phyloP scores from a whole-genome alignment of 2,329 filamentous ascomycete genomes.

The Botrytis fabae region DNA sequence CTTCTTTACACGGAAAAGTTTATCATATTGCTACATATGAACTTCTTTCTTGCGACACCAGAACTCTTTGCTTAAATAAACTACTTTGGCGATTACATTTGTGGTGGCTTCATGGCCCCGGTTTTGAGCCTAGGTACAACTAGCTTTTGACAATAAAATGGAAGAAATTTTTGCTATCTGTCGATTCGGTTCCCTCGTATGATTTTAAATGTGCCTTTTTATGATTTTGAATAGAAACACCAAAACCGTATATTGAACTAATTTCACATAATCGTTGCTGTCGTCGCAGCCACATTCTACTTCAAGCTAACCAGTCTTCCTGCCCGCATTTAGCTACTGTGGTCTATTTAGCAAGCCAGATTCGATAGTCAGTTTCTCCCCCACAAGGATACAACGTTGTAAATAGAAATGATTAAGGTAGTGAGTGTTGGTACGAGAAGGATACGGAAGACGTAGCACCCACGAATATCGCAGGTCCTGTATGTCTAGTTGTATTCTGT shows the following conservation, averaged over 20 bases:
- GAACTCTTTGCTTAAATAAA: slow-evolving; percentile 13
- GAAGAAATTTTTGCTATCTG: slow-evolving; percentile 12
- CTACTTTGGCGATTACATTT: slow-evolving; percentile 10
- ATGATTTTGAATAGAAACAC: not conserved
- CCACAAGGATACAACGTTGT: too few relatives aligned
- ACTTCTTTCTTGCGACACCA: slow-evolving; percentile 8
- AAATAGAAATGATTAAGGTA: too few relatives aligned
- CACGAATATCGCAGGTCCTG: too few relatives aligned
- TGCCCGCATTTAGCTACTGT: not conserved
- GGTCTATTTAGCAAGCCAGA: too few relatives aligned
- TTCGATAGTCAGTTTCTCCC: too few relatives aligned
- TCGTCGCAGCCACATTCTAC: not conserved
- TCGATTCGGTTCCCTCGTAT: not conserved
- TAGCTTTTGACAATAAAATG: slow-evolving; percentile 20
- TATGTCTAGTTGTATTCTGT: too few relatives aligned
- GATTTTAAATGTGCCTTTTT: not conserved
- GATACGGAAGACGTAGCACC: too few relatives aligned
- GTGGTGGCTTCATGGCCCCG: slow-evolving; percentile 23
- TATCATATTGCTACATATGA: slow-evolving; percentile 13
- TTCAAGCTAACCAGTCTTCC: not conserved
- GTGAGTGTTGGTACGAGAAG: too few relatives aligned
- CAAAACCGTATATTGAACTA: not conserved
- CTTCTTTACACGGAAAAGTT: slow-evolving; percentile 2
- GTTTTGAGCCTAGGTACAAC: slow-evolving; percentile 23
- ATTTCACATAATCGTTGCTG: not conserved